A percentile compares a stretch with the other conserved stretches of the same genome.
phyloP scores from a whole-genome alignment of 306 rosid genomes.

The Corylus avellana region DNA sequence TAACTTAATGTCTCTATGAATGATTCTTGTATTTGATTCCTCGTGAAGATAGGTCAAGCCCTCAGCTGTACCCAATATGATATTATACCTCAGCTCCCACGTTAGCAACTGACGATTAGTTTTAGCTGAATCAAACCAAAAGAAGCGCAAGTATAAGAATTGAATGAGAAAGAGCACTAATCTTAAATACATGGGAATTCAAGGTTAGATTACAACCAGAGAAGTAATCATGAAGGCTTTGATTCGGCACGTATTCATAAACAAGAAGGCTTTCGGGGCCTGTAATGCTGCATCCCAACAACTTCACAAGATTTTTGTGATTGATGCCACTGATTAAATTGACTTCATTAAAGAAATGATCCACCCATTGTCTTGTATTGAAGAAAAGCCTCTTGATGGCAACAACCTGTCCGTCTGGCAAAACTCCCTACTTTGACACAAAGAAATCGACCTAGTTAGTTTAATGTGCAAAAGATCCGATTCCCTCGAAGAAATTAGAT shows the following conservation, averaged over 20 bases:
- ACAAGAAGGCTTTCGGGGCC: conserved; percentile 83
- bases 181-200: not conserved
- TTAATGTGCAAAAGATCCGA: not conserved
- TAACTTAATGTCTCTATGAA: conserved; percentile 67
- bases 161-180: not conserved
- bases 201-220: conserved; percentile 40
- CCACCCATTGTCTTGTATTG: conserved; percentile 53
- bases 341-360: conserved; percentile 52
- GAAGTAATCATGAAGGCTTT: conserved; percentile 58
- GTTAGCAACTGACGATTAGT: conserved; percentile 19
- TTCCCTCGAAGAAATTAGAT: not conserved
- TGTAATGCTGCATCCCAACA: conserved; percentile 71
- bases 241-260: conserved; percentile 66
- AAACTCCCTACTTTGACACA: conserved; percentile 33
- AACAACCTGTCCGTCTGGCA: conserved; percentile 38
- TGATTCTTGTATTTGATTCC: conserved; percentile 56
- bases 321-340: conserved; percentile 42
- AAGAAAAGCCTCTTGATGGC: conserved; percentile 62
- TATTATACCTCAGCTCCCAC: conserved; percentile 41
- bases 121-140: conserved; percentile 18
- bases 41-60: conserved; percentile 70
- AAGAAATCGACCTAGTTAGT: not conserved
- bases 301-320: conserved; percentile 52
- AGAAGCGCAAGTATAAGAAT: not conserved
- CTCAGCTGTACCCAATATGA: conserved; percentile 55